Conservation (phyloP, 225 moss, liverwort and hornwort genomes). For the Bryum argenteum region DNA sequence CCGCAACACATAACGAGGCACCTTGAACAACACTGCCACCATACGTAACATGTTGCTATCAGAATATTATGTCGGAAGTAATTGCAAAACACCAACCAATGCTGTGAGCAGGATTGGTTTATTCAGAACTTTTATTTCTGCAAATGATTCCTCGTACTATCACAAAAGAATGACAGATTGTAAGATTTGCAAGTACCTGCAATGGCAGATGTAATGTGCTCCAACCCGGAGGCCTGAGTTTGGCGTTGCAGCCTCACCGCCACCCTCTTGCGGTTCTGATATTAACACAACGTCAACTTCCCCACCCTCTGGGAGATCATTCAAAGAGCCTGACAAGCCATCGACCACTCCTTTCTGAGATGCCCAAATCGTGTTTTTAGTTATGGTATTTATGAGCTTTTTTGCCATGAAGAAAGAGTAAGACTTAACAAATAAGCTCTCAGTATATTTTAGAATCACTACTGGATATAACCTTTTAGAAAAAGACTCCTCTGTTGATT, state of each 20-base stretch:
- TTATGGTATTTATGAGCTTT: neutral
- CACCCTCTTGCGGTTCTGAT: conserved; percentile 91
- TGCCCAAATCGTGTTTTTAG: conserved; percentile 15
- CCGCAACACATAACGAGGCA: neutral
- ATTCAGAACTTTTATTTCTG: neutral
- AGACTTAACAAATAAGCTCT: neutral
- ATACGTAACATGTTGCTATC: conserved; percentile 10
- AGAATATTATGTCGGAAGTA: conserved; percentile 2
- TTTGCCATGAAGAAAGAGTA: conserved; percentile 3
- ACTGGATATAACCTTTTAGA: neutral
- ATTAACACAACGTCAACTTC: conserved; percentile 83
- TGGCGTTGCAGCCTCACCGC: conserved; percentile 53
- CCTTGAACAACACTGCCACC: conserved; percentile 91
- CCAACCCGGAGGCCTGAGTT: conserved; percentile 66
- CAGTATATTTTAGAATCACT: neutral
- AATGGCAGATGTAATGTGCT: conserved; percentile 90
- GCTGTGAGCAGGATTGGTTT: neutral
- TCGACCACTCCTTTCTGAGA: conserved; percentile 43
- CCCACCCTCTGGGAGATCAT: conserved; percentile 41
- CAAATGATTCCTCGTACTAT: neutral
- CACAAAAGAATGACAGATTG: neutral
- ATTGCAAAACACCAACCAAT: neutral
- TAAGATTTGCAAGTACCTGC: conserved; percentile 58
- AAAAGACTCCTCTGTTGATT: neutral
- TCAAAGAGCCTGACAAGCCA: conserved; percentile 32